Conservation (phyloP, 495 filamentous ascomycete genomes). For the Penicillium ucsense region DNA sequence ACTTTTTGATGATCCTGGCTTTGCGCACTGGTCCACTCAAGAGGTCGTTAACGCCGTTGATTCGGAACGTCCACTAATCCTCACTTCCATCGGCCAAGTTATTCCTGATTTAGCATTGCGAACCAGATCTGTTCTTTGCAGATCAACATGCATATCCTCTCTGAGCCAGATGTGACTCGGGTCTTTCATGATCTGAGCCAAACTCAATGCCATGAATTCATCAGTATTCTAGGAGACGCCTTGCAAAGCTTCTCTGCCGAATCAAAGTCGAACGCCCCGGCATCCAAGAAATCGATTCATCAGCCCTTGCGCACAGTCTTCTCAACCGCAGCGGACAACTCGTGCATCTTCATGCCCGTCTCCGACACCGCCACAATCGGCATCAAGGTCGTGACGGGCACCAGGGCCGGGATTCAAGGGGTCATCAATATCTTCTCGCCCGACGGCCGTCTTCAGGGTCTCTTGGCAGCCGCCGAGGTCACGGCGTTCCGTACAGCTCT, state of each 20-base stretch:
- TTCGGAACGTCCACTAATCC: too few species aligned
- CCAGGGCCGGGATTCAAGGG: conserved; percentile 43
- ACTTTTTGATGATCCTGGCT: too few species aligned
- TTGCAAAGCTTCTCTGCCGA: conserved; percentile 24
- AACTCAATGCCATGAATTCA: conserved; percentile 24
- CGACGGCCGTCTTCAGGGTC: conserved; percentile 58
- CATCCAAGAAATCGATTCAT: conserved; percentile 34
- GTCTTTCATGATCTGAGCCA: conserved; percentile 26
- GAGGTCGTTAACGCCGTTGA: too few species aligned
- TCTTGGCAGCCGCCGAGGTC: conserved; percentile 75
- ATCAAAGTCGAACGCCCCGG: conserved; percentile 9
- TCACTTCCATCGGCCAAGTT: too few species aligned
- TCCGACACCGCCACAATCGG: conserved; percentile 45
- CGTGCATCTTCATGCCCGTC: conserved; percentile 89
- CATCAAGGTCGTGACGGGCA: conserved; percentile 53
- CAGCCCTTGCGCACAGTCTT: conserved; percentile 71
- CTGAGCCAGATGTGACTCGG: conserved; percentile 28
- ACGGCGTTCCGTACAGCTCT: conserved; percentile 94
- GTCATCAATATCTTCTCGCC: conserved; percentile 69
- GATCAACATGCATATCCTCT: conserved; percentile 34
- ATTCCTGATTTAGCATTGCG: too few species aligned
- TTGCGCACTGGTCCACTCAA: too few species aligned
- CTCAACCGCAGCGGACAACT: conserved; percentile 52
- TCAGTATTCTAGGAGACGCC: conserved; percentile 20
- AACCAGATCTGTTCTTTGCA: background rate